A percentile compares a stretch with the other conserved stretches of the same genome.
These are phyloP conservation scores for Saccharomycopsis olivae DNA, from an alignment of 805 yeast species.

Conservation along the genomic window DNA sequence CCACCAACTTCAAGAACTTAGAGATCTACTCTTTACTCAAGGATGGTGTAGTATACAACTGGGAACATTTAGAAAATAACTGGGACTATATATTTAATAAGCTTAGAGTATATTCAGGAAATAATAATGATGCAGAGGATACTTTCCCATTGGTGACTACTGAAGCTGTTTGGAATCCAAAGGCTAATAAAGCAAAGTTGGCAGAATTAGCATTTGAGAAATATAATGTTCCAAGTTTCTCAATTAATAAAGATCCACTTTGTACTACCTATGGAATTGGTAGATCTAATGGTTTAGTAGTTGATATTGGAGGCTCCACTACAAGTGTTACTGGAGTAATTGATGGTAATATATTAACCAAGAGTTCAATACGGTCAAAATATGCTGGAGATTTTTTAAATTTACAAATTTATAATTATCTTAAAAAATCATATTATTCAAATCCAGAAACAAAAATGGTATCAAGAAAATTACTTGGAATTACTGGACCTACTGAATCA, in stretches of 20 bases:
- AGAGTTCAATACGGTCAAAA: slow-evolving; percentile 54
- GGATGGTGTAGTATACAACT: slow-evolving; percentile 49
- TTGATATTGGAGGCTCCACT: slow-evolving; percentile 68
- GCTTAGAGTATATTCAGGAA: slow-evolving; percentile 43
- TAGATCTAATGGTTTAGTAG: slow-evolving; percentile 63
- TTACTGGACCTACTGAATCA: slow-evolving; percentile 23
- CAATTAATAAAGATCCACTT: slow-evolving; percentile 65
- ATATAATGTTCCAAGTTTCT: slow-evolving; percentile 65
- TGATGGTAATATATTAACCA: slow-evolving; percentile 61
- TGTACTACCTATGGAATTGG: slow-evolving; percentile 74
- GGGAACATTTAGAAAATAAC: slow-evolving; percentile 55
- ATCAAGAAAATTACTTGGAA: slow-evolving; percentile 21
- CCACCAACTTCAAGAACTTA: slow-evolving; percentile 8
- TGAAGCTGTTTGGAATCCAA: slow-evolving; percentile 62
- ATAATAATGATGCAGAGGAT: slow-evolving; percentile 26
- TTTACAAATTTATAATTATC: slow-evolving; percentile 45
- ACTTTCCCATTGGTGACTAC: slow-evolving; percentile 29
- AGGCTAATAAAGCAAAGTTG: slow-evolving; percentile 43
- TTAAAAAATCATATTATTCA: slow-evolving; percentile 27
- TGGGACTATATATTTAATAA: slow-evolving; percentile 56
- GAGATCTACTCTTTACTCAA: slow-evolving; percentile 20
- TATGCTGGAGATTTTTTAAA: slow-evolving; percentile 82
- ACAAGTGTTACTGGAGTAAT: slow-evolving; percentile 66
- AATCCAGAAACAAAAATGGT: slow-evolving; percentile 27
- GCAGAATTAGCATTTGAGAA: slow-evolving; percentile 69